Evolutionary conservation across 2,329 filamentous ascomycete species (phyloP).

Genomic region (Corinectria fuckeliana): DNA sequence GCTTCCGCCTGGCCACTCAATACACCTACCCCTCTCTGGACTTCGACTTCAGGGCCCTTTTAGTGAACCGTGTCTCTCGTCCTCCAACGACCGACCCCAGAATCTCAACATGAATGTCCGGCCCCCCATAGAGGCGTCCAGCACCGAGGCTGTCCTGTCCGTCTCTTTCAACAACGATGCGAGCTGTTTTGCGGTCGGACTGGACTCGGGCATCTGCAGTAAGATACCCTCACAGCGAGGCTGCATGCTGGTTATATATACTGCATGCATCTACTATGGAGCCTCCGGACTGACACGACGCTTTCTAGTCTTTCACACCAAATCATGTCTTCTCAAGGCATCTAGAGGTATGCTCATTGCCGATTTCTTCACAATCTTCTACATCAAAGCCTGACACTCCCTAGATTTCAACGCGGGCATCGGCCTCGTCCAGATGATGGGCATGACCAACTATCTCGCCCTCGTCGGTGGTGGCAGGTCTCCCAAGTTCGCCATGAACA

Average conservation of each 20-base stretch:
- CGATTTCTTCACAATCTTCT: neutral
- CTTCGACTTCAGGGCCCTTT: constrained; percentile 7
- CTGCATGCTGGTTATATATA: constrained; percentile 8
- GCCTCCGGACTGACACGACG: constrained; percentile 19
- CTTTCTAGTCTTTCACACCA: constrained; percentile 71
- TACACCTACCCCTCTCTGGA: constrained; percentile 11
- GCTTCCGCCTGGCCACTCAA: constrained; percentile 17
- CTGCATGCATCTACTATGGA: constrained; percentile 1
- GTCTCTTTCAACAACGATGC: constrained; percentile 85
- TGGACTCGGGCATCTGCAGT: constrained; percentile 88
- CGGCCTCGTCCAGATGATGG: constrained; percentile 84
- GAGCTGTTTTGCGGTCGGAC: constrained; percentile 84
- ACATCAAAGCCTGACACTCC: constrained; percentile 4
- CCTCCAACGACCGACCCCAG: constrained; percentile 17
- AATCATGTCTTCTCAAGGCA: constrained; percentile 72
- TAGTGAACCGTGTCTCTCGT: neutral
- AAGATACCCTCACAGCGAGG: constrained; percentile 42
- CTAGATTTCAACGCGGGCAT: constrained; percentile 82
- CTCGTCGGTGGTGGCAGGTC: constrained; percentile 87
- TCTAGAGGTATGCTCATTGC: constrained; percentile 49
- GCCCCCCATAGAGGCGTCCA: constrained; percentile 80
- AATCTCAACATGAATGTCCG: constrained; percentile 79
- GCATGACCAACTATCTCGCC: constrained; percentile 84
- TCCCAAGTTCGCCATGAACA: constrained; percentile 87
- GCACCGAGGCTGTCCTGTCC: constrained; percentile 78